Evolutionary conservation across 176 grass and related monocot genomes (phyloP).

Genomic region (Pontederia crassipes): DNA sequence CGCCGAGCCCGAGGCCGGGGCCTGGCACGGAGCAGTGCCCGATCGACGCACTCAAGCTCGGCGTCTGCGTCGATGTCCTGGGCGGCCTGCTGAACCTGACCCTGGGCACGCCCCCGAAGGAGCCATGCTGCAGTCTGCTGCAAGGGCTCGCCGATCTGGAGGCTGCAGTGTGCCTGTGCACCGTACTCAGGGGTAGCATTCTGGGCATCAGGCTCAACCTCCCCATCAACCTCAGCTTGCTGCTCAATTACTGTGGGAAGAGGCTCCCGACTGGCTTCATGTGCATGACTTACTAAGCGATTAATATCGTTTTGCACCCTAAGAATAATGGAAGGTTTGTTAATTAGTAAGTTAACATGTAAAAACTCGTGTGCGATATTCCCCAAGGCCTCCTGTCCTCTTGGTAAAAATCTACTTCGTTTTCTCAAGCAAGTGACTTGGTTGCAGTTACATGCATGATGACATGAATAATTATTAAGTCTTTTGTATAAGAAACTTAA

Average conservation of each 20-base stretch:
- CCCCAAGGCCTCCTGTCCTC: too few species aligned
- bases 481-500: too few species aligned
- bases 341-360: too few species aligned
- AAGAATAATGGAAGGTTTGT: too few species aligned
- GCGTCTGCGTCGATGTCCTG: constrained; percentile 59
- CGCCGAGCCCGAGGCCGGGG: neutral
- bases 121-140: constrained; percentile 53
- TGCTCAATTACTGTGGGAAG: constrained; percentile 61
- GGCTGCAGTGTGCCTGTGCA: constrained; percentile 32
- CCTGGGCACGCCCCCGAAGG: constrained; percentile 41
- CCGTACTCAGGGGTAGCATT: constrained; percentile 28
- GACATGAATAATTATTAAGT: too few species aligned
- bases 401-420: too few species aligned
- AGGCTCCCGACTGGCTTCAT: constrained; percentile 33
- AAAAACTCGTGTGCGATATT: too few species aligned
- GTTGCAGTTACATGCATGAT: too few species aligned
- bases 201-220: constrained; percentile 43
- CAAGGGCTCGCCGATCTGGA: constrained; percentile 56
- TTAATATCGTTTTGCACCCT: too few species aligned
- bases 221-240: constrained; percentile 30
- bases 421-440: too few species aligned
- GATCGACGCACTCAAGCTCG: constrained; percentile 46
- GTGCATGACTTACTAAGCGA: constrained; percentile 9
- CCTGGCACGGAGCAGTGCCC: constrained; percentile 9
- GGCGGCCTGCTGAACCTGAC: constrained; percentile 38